A percentile compares a stretch with the other conserved stretches of the same genome.
Evolutionary conservation across 2,329 filamentous ascomycete genomes (phyloP).

Genomic region (Paecilomyces niveus): DNA sequence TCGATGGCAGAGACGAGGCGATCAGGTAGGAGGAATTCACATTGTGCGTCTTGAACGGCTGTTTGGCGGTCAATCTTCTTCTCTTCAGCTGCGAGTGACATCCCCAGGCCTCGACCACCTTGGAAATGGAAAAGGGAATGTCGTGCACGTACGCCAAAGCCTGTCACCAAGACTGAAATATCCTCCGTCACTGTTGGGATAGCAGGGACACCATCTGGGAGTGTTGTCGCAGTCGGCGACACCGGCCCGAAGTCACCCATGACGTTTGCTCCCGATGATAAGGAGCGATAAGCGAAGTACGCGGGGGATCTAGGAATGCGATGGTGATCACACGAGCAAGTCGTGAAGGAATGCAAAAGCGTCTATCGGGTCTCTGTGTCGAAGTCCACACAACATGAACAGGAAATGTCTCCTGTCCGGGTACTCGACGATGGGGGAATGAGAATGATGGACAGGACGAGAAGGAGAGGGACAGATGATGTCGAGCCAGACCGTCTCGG

Average conservation of each 20-base stretch:
- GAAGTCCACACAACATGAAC: not conserved
- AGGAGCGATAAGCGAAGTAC: constrained; percentile 5
- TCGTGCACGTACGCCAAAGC: constrained; percentile 21
- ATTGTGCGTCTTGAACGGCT: constrained; percentile 71
- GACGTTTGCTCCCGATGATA: constrained; percentile 5
- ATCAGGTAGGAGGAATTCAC: constrained; percentile 80
- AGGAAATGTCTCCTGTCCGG: not conserved
- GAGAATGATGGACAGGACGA: not conserved
- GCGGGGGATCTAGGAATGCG: constrained; percentile 1
- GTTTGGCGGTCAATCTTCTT: constrained; percentile 1
- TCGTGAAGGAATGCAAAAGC: not conserved
- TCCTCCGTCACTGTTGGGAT: constrained; percentile 15
- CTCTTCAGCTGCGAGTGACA: constrained; percentile 1
- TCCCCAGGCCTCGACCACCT: not conserved
- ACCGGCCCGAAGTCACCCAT: constrained; percentile 28
- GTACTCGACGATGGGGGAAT: not conserved
- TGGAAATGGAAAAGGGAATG: constrained; percentile 6
- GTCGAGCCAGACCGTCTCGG: not conserved
- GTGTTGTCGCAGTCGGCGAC: constrained; percentile 10
- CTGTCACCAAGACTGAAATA: constrained; percentile 29
- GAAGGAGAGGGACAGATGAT: not conserved
- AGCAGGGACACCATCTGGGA: constrained; percentile 8
- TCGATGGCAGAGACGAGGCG: constrained; percentile 58
- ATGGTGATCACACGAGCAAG: not conserved
- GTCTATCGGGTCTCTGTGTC: not conserved